Conservation (phyloP, 2,329 filamentous ascomycete species). For the Alternaria alternata region DNA sequence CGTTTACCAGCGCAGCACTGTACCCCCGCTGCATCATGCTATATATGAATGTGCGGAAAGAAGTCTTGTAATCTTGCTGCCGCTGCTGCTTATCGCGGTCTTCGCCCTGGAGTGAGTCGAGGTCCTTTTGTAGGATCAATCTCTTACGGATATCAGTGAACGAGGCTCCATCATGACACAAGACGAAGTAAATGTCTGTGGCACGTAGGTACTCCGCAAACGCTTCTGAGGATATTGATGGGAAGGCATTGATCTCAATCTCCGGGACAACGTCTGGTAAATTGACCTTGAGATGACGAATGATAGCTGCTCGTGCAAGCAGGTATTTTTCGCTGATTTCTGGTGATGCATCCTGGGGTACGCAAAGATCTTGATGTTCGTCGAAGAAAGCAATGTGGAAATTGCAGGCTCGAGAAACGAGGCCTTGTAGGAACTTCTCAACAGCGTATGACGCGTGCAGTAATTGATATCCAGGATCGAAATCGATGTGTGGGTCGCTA, state of each 20-base stretch:
- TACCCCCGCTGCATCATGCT: constrained; percentile 64
- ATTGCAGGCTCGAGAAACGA: constrained; percentile 70
- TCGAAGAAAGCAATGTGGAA: constrained; percentile 77
- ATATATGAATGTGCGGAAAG: constrained; percentile 61
- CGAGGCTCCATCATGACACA: constrained; percentile 70
- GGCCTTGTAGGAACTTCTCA: constrained; percentile 69
- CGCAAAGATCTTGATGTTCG: constrained; percentile 62
- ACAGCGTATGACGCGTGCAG: constrained; percentile 75
- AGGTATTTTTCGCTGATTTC: constrained; percentile 61
- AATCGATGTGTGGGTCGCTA: constrained; percentile 69
- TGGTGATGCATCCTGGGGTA: constrained; percentile 56
- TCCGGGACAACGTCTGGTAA: constrained; percentile 49
- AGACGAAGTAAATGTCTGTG: constrained; percentile 70
- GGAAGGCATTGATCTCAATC: constrained; percentile 59
- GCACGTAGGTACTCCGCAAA: constrained; percentile 65
- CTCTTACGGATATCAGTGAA: constrained; percentile 32
- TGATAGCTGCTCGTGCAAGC: constrained; percentile 69
- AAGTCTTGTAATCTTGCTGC: constrained; percentile 34
- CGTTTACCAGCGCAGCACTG: constrained; percentile 71
- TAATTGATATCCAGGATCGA: constrained; percentile 71
- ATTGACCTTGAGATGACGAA: constrained; percentile 67
- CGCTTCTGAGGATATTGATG: constrained; percentile 55
- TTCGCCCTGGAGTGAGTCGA: constrained; percentile 30
- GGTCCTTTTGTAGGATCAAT: constrained; percentile 26
- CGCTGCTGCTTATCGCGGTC: constrained; percentile 24